phyloP scores from a whole-genome alignment of 208 protist genomes.

The Polymyxa betae region DNA sequence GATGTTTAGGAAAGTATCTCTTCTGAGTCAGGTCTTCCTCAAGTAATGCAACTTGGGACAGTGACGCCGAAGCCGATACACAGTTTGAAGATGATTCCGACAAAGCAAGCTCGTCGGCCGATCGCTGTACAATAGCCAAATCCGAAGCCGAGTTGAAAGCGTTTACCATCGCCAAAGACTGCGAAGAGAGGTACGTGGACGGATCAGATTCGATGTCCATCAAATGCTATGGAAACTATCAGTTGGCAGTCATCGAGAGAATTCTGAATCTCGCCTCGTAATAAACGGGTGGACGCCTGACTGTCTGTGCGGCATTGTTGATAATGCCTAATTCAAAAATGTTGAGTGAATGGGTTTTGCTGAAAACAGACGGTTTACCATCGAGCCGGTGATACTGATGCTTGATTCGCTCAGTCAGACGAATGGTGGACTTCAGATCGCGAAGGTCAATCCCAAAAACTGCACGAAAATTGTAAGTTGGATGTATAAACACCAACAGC shows the following conservation, averaged over 20 bases:
- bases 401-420: constrained; percentile 81
- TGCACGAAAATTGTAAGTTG: background rate
- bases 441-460: constrained; percentile 90
- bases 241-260: background rate
- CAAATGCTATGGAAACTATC: background rate
- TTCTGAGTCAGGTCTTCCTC: background rate
- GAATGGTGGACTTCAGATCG: constrained; percentile 86
- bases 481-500: background rate
- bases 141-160: background rate
- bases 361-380: constrained; percentile 62
- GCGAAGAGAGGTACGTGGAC: background rate
- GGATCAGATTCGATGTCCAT: constrained; percentile 11
- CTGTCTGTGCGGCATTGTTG: constrained; percentile 96
- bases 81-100: no score
- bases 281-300: constrained; percentile 86
- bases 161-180: background rate
- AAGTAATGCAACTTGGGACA: constrained; percentile 24
- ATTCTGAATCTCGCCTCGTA: constrained; percentile 71
- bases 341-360: background rate
- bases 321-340: constrained; percentile 73
- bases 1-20: background rate
- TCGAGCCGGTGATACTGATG: constrained; percentile 77
- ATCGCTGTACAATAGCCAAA: background rate
- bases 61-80: background rate
- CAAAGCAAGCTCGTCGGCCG: no score